A percentile compares a stretch with the other conserved stretches of the same genome.
These are phyloP conservation scores for Colletotrichum horii DNA, from an alignment of 2,329 filamentous ascomycete species.

Conservation along the genomic window DNA sequence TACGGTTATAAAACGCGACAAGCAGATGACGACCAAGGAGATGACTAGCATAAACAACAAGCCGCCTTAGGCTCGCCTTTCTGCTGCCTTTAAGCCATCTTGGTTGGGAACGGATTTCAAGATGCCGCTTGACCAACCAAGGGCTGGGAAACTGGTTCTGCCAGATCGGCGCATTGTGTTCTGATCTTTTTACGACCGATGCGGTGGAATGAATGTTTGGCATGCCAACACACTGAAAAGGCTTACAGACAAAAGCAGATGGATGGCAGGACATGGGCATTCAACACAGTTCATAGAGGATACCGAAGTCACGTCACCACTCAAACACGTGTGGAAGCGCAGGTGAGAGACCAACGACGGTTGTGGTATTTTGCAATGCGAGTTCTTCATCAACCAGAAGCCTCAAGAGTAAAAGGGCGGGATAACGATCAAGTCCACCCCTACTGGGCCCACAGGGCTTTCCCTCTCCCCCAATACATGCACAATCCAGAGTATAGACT, in stretches of 20 bases:
- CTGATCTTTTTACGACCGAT: not conserved
- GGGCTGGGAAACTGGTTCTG: not conserved
- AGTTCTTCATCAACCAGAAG: constrained; percentile 1
- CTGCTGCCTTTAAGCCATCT: not conserved
- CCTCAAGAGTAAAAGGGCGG: constrained; percentile 45
- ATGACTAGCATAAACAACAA: not conserved
- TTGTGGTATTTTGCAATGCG: constrained; percentile 13
- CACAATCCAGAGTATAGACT: constrained; percentile 20
- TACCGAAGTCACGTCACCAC: not conserved
- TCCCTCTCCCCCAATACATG: constrained; percentile 69
- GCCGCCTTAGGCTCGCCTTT: not conserved
- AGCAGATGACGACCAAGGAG: not conserved
- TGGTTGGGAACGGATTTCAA: not conserved
- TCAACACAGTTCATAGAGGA: not conserved
- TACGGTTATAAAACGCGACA: not conserved
- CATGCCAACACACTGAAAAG: not conserved
- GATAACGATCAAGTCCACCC: constrained; percentile 90
- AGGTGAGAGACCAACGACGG: constrained; percentile 2
- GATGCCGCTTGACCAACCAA: not conserved
- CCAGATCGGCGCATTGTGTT: not conserved
- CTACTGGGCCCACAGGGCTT: constrained; percentile 93
- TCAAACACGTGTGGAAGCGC: not conserved
- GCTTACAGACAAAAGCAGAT: not conserved
- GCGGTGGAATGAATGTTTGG: not conserved
- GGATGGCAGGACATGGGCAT: not conserved